phyloP scores from a whole-genome alignment of 2,329 filamentous ascomycete genomes.

The Calonectria hongkongensis region DNA sequence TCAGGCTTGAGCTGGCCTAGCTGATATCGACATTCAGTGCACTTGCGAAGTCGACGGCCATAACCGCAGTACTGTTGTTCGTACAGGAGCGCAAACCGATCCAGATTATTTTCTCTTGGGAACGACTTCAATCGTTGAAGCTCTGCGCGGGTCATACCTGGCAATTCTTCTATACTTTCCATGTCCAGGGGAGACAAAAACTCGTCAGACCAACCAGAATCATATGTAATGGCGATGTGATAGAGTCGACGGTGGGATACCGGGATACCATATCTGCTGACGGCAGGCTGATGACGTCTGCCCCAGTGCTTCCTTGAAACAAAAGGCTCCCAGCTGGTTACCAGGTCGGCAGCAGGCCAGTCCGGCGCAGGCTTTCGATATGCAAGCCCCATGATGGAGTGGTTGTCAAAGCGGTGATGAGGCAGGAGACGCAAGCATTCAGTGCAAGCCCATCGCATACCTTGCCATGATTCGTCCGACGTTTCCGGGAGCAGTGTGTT shows the following conservation, averaged over 20 bases:
- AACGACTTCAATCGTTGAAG: not conserved
- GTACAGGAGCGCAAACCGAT: not conserved
- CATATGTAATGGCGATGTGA: not conserved
- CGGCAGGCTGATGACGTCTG: not conserved
- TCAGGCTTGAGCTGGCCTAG: not conserved
- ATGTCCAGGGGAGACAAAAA: not conserved
- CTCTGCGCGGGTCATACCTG: not conserved
- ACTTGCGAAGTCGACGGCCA: not conserved
- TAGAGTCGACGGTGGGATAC: not conserved
- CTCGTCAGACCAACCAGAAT: not conserved
- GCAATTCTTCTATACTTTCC: not conserved
- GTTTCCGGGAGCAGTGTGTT: not conserved
- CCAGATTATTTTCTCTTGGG: not conserved
- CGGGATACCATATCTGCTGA: not conserved
- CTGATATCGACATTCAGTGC: not conserved
- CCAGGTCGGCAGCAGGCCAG: not conserved
- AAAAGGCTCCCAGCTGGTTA: not conserved
- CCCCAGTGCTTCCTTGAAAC: not conserved
- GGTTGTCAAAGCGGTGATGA: slow-evolving; percentile 11
- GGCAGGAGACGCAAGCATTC: slow-evolving; percentile 7
- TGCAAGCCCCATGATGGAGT: slow-evolving; percentile 3
- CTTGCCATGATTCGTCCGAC: not conserved
- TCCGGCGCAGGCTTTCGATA: slow-evolving; percentile 15
- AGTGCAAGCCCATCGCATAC: slow-evolving; percentile 20
- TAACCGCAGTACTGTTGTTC: not conserved